phyloP scores from a whole-genome alignment of 2,329 filamentous ascomycete genomes.

The Hymenoscyphus fructigenus region DNA sequence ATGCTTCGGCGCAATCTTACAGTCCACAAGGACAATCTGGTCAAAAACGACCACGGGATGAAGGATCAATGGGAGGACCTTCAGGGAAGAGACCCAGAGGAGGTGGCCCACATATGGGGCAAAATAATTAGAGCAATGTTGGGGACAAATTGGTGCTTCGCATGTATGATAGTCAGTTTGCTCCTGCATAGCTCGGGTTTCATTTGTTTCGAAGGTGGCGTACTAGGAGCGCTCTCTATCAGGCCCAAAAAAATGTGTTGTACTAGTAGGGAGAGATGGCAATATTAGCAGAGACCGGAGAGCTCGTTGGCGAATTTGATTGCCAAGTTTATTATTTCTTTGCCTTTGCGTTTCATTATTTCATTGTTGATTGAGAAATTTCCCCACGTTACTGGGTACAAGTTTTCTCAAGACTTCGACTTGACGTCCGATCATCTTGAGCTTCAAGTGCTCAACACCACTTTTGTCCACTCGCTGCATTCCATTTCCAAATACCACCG shows the following conservation, averaged over 20 bases:
- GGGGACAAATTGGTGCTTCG: slow-evolving; percentile 9
- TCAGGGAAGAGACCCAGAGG: slow-evolving; percentile 49
- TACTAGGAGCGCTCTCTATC: slow-evolving; percentile 3
- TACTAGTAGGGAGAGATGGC: background rate
- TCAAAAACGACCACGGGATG: slow-evolving; percentile 34
- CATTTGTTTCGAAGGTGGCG: slow-evolving; percentile 26
- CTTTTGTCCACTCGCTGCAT: slow-evolving; percentile 57
- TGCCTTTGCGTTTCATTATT: background rate
- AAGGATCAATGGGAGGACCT: slow-evolving; percentile 35
- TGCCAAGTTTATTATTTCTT: background rate
- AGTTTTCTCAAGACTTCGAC: slow-evolving; percentile 66
- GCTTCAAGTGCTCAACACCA: slow-evolving; percentile 60
- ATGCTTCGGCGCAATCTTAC: slow-evolving; percentile 33
- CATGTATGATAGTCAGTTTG: slow-evolving; percentile 35
- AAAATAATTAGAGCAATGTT: slow-evolving; percentile 19
- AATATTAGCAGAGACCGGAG: background rate
- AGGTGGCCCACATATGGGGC: slow-evolving; percentile 32
- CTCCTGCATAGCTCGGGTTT: slow-evolving; percentile 32
- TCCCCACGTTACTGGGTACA: slow-evolving; percentile 57
- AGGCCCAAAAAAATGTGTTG: background rate
- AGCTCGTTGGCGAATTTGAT: background rate
- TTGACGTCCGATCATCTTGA: slow-evolving; percentile 64
- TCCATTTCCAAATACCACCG: slow-evolving; percentile 68
- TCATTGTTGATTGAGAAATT: slow-evolving; percentile 26
- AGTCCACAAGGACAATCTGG: slow-evolving; percentile 32